Conservation (phyloP, 805 yeast species). For the Teunomyces panamensis region DNA sequence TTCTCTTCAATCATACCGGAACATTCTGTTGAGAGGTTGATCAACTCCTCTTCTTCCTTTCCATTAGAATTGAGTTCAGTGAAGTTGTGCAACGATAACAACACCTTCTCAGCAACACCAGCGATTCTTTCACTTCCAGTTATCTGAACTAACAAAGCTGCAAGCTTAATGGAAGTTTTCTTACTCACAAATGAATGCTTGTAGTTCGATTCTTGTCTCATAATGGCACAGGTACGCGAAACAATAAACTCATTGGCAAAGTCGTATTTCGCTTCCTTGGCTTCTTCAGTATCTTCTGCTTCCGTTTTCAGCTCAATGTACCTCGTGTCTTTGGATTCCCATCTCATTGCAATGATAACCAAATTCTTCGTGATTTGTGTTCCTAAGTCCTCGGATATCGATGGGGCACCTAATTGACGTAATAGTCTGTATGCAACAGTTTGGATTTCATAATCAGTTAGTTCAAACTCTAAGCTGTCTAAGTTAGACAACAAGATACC, state of each 20-base stretch:
- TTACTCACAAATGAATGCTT: slow-evolving; percentile 57
- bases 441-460: slow-evolving; percentile 52
- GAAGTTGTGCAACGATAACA: slow-evolving; percentile 53
- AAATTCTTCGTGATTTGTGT: slow-evolving; percentile 65
- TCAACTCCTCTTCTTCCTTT: slow-evolving; percentile 50
- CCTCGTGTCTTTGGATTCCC: slow-evolving; percentile 49
- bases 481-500: slow-evolving; percentile 48
- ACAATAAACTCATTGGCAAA: slow-evolving; percentile 60
- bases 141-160: slow-evolving; percentile 62
- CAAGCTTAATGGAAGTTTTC: slow-evolving; percentile 63
- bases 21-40: slow-evolving; percentile 59
- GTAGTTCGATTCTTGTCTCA: slow-evolving; percentile 62
- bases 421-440: slow-evolving; percentile 63
- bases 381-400: slow-evolving; percentile 60
- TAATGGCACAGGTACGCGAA: slow-evolving; percentile 55
- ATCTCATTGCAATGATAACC: slow-evolving; percentile 54
- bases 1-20: slow-evolving; percentile 62
- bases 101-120: slow-evolving; percentile 44
- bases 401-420: slow-evolving; percentile 82
- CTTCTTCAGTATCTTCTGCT: slow-evolving; percentile 20
- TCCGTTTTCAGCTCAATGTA: slow-evolving; percentile 24
- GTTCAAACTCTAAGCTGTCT: slow-evolving; percentile 31
- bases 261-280: slow-evolving; percentile 16
- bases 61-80: slow-evolving; percentile 38
- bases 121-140: slow-evolving; percentile 40